Evolutionary conservation across 352 stramenopile species (phyloP), one percentile per base, ranked within the genome.

Genomic region (Phytophthora syringae): DNA sequence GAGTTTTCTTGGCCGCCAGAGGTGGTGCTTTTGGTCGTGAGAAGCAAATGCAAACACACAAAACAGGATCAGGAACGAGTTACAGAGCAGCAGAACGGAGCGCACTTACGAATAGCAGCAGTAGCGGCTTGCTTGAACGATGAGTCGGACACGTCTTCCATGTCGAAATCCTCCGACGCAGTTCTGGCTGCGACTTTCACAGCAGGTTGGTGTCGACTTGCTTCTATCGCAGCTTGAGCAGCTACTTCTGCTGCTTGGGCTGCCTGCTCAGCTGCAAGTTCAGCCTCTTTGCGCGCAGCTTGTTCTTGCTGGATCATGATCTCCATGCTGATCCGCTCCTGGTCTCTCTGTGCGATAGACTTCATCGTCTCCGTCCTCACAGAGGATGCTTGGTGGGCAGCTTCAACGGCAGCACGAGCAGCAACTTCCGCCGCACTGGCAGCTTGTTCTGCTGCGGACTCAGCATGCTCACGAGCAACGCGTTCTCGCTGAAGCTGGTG

Each of bases 221-320:
- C 86, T 68, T 89, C 84, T 22, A 93, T 70, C 10, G 86, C 86
- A 28, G 84, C 85, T 36, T 74, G 82, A 13, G 87, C 87, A 16
- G 87, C 89, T 36, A 92, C 48, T 37, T 83, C 80, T 30, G 85
- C 87, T 20, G 84, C 84, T 7, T 83, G 59, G 3, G 85, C 82
- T n/a, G 85, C 87, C 40, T 81, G 74, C 21, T 75, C 70, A 12
- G 86, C 85, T 13, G 83, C 84, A 0, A 77, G 36, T 49, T 93
- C 84, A 3, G 86, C 86, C 47, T 89, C 74, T 25, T 88, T 66
- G 15, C 86, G 83, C 47, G 76, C 74, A 15, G 65, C 64, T 12
- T 79, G 64, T 55, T 90, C 81, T 44, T 86, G 76, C 18, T 75
- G 68, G 16, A 80, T 75, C 40, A 78, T 52, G 10, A 74, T 24